Percentiles rank a stretch among this genome's conserved stretches.
Evolutionary conservation across 2,329 filamentous ascomycete genomes (phyloP).

Genomic region (Didymosphaeria variabile): DNA sequence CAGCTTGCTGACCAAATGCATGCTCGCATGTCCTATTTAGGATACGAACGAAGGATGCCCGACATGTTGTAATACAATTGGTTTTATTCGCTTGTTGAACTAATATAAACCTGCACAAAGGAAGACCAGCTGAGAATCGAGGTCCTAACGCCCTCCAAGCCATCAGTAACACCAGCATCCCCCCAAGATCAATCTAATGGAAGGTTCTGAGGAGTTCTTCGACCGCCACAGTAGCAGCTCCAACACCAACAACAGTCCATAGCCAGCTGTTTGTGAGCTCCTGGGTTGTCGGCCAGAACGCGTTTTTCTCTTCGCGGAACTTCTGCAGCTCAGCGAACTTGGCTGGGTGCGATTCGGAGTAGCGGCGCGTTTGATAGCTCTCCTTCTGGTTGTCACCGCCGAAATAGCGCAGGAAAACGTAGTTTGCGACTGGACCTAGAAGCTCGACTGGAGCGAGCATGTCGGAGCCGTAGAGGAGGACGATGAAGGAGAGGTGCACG

Average conservation of each 20-base stretch:
- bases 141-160: not conserved
- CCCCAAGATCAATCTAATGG: conserved; percentile 27
- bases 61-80: not conserved
- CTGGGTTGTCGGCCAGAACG: conserved; percentile 64
- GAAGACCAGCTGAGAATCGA: not conserved
- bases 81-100: not conserved
- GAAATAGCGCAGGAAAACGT: conserved; percentile 65
- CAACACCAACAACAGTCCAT: conserved; percentile 62
- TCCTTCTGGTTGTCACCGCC: conserved; percentile 67
- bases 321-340: conserved; percentile 64
- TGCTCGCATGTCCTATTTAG: not conserved
- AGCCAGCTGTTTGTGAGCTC: conserved; percentile 66
- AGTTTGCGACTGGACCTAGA: conserved; percentile 66
- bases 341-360: conserved; percentile 58
- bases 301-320: conserved; percentile 65
- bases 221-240: conserved; percentile 58
- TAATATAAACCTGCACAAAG: not conserved
- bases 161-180: not conserved
- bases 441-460: conserved; percentile 64
- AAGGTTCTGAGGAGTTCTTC: conserved; percentile 54
- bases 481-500: conserved; percentile 67
- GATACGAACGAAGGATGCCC: not conserved
- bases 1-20: not conserved
- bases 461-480: conserved; percentile 64
- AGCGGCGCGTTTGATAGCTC: conserved; percentile 61